A percentile compares a stretch with the other conserved stretches of the same genome.
These are phyloP conservation scores for Sarocladiaceae sp. DNA, from an alignment of 2,329 filamentous ascomycete genomes.

Conservation along the genomic window DNA sequence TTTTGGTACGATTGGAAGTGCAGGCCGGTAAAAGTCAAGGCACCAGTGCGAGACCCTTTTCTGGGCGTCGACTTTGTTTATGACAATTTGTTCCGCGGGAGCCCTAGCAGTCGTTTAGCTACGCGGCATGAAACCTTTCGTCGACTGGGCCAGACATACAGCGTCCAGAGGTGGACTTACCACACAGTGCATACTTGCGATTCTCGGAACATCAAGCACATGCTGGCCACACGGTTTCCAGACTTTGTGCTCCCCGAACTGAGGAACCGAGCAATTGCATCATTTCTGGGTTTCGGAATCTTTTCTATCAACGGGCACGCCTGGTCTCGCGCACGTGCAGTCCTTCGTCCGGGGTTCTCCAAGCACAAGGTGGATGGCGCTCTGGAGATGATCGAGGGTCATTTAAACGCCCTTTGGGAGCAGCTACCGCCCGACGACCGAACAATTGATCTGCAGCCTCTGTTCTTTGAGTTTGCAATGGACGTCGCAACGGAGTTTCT, in stretches of 20 bases:
- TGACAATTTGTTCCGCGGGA: constrained; percentile 19
- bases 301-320: constrained; percentile 40
- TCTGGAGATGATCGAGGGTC: constrained; percentile 23
- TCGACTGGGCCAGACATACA: constrained; percentile 25
- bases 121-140: constrained; percentile 16
- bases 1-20: constrained; percentile 12
- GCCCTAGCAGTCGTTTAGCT: not conserved
- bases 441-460: constrained; percentile 33
- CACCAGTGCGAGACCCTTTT: constrained; percentile 23
- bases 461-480: constrained; percentile 42
- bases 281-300: constrained; percentile 38
- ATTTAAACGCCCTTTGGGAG: constrained; percentile 32
- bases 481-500: constrained; percentile 47
- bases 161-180: constrained; percentile 25
- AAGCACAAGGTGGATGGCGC: constrained; percentile 25
- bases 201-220: constrained; percentile 46
- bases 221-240: constrained; percentile 45
- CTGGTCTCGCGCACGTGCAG: constrained; percentile 38
- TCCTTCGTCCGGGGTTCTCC: constrained; percentile 27
- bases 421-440: constrained; percentile 17
- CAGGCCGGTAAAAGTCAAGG: constrained; percentile 16
- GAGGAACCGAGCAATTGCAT: constrained; percentile 28
- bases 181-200: constrained; percentile 34
- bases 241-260: constrained; percentile 38
- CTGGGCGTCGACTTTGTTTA: constrained; percentile 30